phyloP scores from a whole-genome alignment of 352 stramenopile genomes.

The Thraustochytrium striatum region DNA sequence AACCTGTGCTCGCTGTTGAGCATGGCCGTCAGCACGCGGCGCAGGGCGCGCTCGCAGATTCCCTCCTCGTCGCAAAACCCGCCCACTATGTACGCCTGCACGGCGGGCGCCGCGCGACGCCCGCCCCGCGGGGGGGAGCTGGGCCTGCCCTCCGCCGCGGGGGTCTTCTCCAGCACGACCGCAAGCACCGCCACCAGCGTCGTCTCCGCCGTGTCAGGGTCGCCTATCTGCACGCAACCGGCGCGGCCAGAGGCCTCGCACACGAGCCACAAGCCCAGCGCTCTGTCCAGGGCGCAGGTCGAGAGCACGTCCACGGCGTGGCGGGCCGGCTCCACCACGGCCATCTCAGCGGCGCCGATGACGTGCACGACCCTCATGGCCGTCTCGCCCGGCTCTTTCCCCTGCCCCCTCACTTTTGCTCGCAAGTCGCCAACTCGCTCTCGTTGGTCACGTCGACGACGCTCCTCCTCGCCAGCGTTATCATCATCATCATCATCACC shows the following conservation, averaged over 20 bases:
- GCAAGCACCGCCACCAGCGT: too few species aligned
- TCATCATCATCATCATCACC: too few species aligned
- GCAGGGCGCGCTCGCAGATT: constrained; percentile 5
- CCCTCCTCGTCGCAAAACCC: not conserved
- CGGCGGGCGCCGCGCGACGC: not conserved
- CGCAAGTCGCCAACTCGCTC: too few species aligned
- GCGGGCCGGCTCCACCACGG: not conserved
- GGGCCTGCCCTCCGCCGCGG: too few species aligned
- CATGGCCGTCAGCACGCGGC: not conserved
- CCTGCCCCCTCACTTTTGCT: too few species aligned
- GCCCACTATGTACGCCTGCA: constrained; percentile 28
- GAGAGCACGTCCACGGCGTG: not conserved
- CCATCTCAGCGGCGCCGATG: not conserved
- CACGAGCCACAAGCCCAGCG: not conserved
- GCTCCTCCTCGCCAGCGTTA: too few species aligned
- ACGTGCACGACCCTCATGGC: not conserved
- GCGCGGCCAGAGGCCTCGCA: not conserved
- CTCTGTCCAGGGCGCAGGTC: not conserved
- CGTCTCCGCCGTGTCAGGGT: not conserved
- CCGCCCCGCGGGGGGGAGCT: not conserved
- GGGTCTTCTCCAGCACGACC: too few species aligned
- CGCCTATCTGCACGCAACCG: not conserved
- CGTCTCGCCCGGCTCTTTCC: too few species aligned
- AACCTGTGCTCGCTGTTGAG: constrained; percentile 15
- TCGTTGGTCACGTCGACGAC: too few species aligned